phyloP scores from a whole-genome alignment of 2,329 filamentous ascomycete species.

The Ilyonectria robusta region DNA sequence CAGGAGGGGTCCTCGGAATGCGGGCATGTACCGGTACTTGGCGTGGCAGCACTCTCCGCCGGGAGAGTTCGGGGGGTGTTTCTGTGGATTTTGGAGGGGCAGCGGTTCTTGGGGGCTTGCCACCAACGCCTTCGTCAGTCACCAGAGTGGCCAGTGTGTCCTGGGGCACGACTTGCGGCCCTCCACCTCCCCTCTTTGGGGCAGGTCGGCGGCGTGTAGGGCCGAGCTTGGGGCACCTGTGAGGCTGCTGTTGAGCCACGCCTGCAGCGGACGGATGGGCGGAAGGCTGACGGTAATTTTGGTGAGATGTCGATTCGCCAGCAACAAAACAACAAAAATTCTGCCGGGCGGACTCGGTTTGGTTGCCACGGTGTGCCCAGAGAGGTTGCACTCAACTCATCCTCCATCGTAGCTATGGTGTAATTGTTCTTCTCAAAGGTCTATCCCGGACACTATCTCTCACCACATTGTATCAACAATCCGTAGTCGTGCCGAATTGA shows the following conservation, averaged over 20 bases:
- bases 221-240: conserved; percentile 27
- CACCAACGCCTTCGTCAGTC: neutral
- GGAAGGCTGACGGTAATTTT: conserved; percentile 46
- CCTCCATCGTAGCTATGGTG: conserved; percentile 27
- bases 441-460: conserved; percentile 23
- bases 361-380: conserved; percentile 40
- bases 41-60: conserved; percentile 26
- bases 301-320: conserved; percentile 44
- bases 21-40: conserved; percentile 44
- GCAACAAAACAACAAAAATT: conserved; percentile 36
- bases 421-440: conserved; percentile 31
- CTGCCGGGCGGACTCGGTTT: conserved; percentile 31
- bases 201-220: conserved; percentile 30
- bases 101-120: conserved; percentile 25
- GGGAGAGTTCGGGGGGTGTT: conserved; percentile 46
- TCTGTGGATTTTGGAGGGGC: conserved; percentile 27
- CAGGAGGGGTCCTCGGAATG: conserved; percentile 27
- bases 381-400: conserved; percentile 41
- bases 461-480: conserved; percentile 23
- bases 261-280: conserved; percentile 42
- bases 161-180: conserved; percentile 13
- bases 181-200: conserved; percentile 21
- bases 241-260: conserved; percentile 49
- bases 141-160: conserved; percentile 20
- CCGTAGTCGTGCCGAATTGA: conserved; percentile 9